Evolutionary conservation across 371 early-diverging fungal species (phyloP), one percentile per base, ranked within the genome.

Genomic region (Entomophthora muscae): DNA sequence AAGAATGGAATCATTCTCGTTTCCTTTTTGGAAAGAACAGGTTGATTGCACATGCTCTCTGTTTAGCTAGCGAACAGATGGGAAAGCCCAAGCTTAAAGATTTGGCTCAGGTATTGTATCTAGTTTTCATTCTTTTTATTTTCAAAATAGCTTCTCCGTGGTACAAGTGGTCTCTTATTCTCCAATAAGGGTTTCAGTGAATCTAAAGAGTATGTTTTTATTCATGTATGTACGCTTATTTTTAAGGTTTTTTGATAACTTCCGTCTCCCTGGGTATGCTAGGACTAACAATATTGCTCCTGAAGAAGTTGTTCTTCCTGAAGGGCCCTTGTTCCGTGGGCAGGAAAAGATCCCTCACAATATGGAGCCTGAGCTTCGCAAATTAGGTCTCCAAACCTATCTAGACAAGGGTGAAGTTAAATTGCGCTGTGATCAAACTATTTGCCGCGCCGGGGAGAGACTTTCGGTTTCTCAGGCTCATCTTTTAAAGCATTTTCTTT

Each of bases 31-130:
- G 98, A 53, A 82, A 84, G 64, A 95, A 92, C 73, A 82, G 83
- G 65, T 92, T 97, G 33, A 91, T 93, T 89, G 91, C 90, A 58
- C 90, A 88, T 70, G 95, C 96, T 30, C 75, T 97, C 26, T 95
- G 96, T 33, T 80, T 75, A 23, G 78, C 82, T 2, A 72, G 80
- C 1, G 86, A 84, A 66, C 84, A 85, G 53, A 93, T 91, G 72
- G 75, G 86, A 64, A 80, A 80, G 72, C 75, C 74, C 31, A 78
- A 80, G 61, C 65, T 85, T 26, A 72, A 76, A 68, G 71, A 75
- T 60, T 68, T 87, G 42, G 73, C 83, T 30, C 72, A 83, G 67
- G 72, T 79, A 68, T 52, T 56, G 27, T 61, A 51, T 23, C 59
- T 65, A 52, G 57, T 53, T 57, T 30, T 21, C 30, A 66, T 31